These are phyloP conservation scores for Paramecium biaurelia DNA, from an alignment of 73 alveolate genomes.

Conservation along the genomic window DNA sequence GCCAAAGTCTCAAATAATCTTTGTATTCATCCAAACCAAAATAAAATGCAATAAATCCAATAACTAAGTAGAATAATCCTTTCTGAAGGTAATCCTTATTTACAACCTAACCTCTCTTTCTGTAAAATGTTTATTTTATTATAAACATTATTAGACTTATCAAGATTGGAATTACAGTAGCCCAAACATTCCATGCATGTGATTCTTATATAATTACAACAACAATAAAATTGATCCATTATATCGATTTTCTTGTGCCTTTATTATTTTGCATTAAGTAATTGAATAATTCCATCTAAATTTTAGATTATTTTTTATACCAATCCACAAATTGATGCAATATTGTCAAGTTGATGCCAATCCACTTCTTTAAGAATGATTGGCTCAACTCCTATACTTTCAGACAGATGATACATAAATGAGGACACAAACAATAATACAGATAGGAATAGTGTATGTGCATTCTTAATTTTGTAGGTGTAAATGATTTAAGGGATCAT, in stretches of 20 bases:
- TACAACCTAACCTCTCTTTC: not conserved
- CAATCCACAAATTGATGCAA: constrained; percentile 30
- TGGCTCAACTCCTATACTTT: constrained; percentile 19
- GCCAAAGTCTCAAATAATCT: constrained; percentile 38
- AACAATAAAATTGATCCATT: not conserved
- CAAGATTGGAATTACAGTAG: not conserved
- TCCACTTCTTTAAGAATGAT: not conserved
- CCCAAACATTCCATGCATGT: constrained; percentile 30
- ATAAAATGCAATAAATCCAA: not conserved
- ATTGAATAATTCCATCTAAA: constrained; percentile 6
- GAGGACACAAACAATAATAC: not conserved
- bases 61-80: not conserved
- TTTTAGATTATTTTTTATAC: not conserved
- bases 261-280: not conserved
- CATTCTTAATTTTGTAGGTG: not conserved
- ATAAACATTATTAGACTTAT: not conserved
- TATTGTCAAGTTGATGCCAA: constrained; percentile 26
- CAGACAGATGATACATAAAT: constrained; percentile 28
- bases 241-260: not conserved
- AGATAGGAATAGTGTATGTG: not conserved
- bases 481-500: not conserved
- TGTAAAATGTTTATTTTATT: not conserved
- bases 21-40: not conserved
- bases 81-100: not conserved
- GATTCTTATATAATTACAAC: not conserved